Evolutionary conservation across 2,329 filamentous ascomycete species (phyloP).

Genomic region (Chaetoscypha palmicola): DNA sequence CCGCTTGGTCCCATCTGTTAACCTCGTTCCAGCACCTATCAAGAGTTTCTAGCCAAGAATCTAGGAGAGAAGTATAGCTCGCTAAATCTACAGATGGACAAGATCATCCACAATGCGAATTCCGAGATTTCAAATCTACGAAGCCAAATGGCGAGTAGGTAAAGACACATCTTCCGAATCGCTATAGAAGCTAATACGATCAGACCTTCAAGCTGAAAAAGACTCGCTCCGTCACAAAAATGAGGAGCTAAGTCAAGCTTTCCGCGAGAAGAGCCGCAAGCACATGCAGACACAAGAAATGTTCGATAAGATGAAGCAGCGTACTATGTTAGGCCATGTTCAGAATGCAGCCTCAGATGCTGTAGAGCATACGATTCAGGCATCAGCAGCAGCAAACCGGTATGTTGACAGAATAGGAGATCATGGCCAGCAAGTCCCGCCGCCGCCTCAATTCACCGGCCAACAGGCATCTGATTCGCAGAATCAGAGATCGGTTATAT

Average conservation of each 20-base stretch:
- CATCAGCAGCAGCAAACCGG: conserved; percentile 22
- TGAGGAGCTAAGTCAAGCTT: conserved; percentile 59
- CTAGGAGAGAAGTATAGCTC: conserved; percentile 64
- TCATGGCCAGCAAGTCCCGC: conserved; percentile 15
- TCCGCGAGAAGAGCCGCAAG: conserved; percentile 64
- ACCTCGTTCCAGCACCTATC: conserved; percentile 50
- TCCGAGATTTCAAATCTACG: conserved; percentile 61
- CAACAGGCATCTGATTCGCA: conserved; percentile 11
- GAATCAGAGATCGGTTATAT: conserved; percentile 1
- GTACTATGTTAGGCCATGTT: conserved; percentile 47
- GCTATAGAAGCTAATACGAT: conserved; percentile 8
- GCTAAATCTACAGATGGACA: conserved; percentile 62
- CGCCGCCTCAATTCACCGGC: conserved; percentile 14
- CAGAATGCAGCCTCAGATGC: conserved; percentile 47
- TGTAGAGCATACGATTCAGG: conserved; percentile 37
- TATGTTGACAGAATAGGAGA: conserved; percentile 22
- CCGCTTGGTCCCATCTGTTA: conserved; percentile 21
- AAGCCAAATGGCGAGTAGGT: conserved; percentile 54
- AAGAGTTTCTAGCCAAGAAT: conserved; percentile 65
- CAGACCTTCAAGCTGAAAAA: conserved; percentile 54
- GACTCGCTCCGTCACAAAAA: conserved; percentile 62
- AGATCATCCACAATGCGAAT: conserved; percentile 68
- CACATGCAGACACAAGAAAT: conserved; percentile 61
- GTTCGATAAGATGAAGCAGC: conserved; percentile 53
- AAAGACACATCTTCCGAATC: neutral